Percentiles rank a stretch among this genome's conserved stretches.
These are phyloP conservation scores for Berberis vulgaris DNA, from an alignment of 164 flowering plant species.

Conservation along the genomic window DNA sequence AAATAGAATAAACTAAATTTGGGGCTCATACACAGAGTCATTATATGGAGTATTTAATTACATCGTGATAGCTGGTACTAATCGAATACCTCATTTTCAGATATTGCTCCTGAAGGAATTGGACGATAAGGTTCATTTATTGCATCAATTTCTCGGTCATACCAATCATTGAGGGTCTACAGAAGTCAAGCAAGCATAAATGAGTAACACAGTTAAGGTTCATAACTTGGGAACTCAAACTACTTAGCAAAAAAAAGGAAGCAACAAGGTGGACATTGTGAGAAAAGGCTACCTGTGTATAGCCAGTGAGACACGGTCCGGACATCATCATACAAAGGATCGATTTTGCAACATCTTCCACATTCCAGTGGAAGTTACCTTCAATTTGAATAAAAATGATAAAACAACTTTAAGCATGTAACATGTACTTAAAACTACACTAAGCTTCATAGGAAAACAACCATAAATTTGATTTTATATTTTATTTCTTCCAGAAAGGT, in stretches of 20 bases:
- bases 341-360: conserved; percentile 91
- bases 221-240: too few relatives aligned
- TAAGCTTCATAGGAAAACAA: too few relatives aligned
- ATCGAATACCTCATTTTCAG: conserved; percentile 67
- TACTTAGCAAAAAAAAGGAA: neutral
- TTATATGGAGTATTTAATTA: too few relatives aligned
- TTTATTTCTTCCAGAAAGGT: too few relatives aligned
- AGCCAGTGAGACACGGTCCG: conserved; percentile 95
- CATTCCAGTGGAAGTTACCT: conserved; percentile 96
- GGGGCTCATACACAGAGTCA: too few relatives aligned
- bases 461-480: too few relatives aligned
- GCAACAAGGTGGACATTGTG: neutral
- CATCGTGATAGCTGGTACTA: too few relatives aligned
- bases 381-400: conserved; percentile 10
- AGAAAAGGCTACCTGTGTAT: conserved; percentile 64
- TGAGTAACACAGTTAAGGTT: neutral
- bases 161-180: conserved; percentile 95
- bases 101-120: conserved; percentile 95
- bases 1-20: too few relatives aligned
- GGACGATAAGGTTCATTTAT: conserved; percentile 99
- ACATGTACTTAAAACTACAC: too few relatives aligned
- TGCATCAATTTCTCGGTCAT: conserved; percentile 95
- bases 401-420: too few relatives aligned
- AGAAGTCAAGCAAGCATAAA: conserved; percentile 2
- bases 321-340: conserved; percentile 88